These are phyloP conservation scores for Capsicum chinense DNA, from an alignment of 257 asterid species.

Conservation along the genomic window DNA sequence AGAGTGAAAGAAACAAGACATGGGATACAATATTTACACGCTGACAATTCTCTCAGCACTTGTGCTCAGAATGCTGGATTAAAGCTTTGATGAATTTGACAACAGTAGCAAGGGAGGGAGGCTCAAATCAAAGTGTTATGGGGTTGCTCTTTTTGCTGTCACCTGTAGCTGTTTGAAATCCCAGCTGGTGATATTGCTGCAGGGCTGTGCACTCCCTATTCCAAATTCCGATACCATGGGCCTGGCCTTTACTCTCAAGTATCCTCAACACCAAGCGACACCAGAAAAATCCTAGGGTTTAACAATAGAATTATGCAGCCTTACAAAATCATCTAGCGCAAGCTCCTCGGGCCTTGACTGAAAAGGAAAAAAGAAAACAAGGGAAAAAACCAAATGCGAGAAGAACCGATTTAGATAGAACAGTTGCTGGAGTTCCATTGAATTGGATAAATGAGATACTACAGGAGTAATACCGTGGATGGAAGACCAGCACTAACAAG, in stretches of 20 bases:
- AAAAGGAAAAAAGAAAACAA: neutral
- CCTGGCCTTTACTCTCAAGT: neutral
- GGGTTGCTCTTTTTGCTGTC: conserved; percentile 12
- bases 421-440: neutral
- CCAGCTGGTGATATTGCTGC: neutral
- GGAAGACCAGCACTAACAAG: conserved; percentile 61
- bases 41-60: neutral
- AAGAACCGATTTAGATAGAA: conserved; percentile 8
- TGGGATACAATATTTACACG: neutral
- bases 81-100: neutral
- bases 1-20: neutral
- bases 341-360: conserved; percentile 99
- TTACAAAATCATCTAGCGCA: conserved; percentile 74
- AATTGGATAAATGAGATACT: neutral
- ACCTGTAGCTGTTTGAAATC: conserved; percentile 7
- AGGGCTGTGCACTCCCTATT: neutral
- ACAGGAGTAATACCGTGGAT: conserved; percentile 54
- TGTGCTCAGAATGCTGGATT: neutral
- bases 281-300: conserved; percentile 38
- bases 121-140: neutral
- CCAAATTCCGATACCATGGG: conserved; percentile 10
- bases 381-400: neutral
- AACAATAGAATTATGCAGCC: conserved; percentile 63
- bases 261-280: neutral
- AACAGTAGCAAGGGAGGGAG: neutral